Conservation (phyloP, 176 grass and related monocot genomes). For the Panicum miliaceum region DNA sequence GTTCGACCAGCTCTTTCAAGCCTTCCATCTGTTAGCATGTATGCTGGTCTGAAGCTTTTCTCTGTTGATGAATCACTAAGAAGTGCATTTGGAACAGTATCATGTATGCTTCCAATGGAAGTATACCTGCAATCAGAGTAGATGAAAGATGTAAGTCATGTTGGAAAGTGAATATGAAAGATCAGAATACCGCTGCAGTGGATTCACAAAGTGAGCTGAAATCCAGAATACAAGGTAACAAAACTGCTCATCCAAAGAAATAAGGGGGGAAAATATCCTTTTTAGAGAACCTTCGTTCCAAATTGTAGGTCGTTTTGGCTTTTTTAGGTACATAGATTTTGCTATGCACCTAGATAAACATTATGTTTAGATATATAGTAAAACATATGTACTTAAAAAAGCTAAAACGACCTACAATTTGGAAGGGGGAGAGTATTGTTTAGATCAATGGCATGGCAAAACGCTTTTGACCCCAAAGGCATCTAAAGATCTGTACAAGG, state of each 20-base stretch:
- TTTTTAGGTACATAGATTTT: no score
- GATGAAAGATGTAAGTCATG: slow-evolving; percentile 35
- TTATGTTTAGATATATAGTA: no score
- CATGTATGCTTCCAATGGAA: slow-evolving; percentile 98
- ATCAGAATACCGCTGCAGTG: slow-evolving; percentile 5
- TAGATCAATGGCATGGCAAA: not conserved
- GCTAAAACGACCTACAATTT: no score
- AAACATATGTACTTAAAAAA: no score
- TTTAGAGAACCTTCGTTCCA: not conserved
- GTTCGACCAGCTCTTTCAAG: slow-evolving; percentile 96
- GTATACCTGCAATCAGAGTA: slow-evolving; percentile 75
- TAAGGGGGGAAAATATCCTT: not conserved
- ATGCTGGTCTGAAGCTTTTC: slow-evolving; percentile 95
- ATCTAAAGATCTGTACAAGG: not conserved
- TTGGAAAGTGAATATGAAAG: slow-evolving; percentile 12
- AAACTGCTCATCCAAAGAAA: slow-evolving; percentile 20
- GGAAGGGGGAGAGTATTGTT: not conserved
- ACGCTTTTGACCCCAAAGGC: not conserved
- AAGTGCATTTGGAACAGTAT: slow-evolving; percentile 97
- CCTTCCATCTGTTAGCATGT: slow-evolving; percentile 94
- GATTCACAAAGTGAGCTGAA: slow-evolving; percentile 27
- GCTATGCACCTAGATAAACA: no score
- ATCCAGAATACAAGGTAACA: not conserved
- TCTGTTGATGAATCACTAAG: slow-evolving; percentile 64
- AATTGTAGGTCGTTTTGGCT: no score